Percentiles rank a stretch among this genome's conserved stretches.
Evolutionary conservation across 2,329 filamentous ascomycete species (phyloP).

Genomic region (Leptographium lundbergii): DNA sequence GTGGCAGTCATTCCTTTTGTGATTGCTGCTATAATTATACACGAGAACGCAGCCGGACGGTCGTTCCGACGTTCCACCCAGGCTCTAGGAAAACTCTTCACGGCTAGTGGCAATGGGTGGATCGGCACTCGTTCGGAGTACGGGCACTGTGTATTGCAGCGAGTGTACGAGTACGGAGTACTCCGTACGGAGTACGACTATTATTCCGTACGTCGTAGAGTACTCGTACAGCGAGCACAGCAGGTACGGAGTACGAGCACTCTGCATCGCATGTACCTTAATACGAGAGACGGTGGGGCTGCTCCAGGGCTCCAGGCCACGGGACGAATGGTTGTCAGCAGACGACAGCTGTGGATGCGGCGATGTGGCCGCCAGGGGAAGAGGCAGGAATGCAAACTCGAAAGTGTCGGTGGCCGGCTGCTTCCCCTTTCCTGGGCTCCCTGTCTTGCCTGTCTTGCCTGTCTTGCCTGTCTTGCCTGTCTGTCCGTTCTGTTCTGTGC

Average conservation of each 20-base stretch:
- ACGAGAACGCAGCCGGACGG: not conserved
- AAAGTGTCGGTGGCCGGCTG: too few relatives aligned
- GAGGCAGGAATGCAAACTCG: not conserved
- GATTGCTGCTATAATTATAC: slow-evolving; percentile 6
- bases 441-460: not conserved
- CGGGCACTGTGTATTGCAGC: not conserved
- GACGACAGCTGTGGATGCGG: not conserved
- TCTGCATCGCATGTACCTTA: too few relatives aligned
- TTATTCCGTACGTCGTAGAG: too few relatives aligned
- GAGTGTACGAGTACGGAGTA: too few relatives aligned
- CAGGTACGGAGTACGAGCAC: too few relatives aligned
- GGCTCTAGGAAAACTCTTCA: not conserved
- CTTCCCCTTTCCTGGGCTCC: not conserved
- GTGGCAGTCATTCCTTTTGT: not conserved
- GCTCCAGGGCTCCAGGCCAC: not conserved
- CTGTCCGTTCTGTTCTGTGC: not conserved
- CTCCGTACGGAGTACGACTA: too few relatives aligned
- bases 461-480: not conserved
- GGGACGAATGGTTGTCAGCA: not conserved
- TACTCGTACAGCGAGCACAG: too few relatives aligned
- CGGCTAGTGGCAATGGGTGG: not conserved
- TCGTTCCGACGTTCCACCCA: not conserved
- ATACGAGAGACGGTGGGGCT: not conserved
- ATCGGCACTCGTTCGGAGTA: not conserved
- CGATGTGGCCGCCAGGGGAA: slow-evolving; percentile 2